Conservation (phyloP, 2,329 filamentous ascomycete species). For the Cladosporium phlei region DNA sequence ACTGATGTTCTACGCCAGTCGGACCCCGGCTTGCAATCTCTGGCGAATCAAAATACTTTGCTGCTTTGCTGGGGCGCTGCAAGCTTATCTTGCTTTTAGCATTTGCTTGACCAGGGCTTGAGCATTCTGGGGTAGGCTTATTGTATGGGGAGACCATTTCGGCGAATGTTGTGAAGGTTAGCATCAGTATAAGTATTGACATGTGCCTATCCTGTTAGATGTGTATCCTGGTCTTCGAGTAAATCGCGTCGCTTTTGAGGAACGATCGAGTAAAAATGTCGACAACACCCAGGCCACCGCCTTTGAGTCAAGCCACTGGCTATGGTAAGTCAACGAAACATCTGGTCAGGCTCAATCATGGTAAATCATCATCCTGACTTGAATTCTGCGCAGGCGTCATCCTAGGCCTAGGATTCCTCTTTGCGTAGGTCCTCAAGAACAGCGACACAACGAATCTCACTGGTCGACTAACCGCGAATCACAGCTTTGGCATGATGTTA, state of each 20-base stretch:
- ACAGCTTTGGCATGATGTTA: slow-evolving; percentile 61
- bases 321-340: slow-evolving; percentile 50
- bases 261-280: too few species aligned
- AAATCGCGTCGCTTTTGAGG: too few species aligned
- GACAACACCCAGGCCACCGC: slow-evolving; percentile 30
- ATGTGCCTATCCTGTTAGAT: too few species aligned
- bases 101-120: slow-evolving; percentile 8
- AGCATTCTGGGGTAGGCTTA: slow-evolving; percentile 6
- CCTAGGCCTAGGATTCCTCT: slow-evolving; percentile 66
- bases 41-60: slow-evolving; percentile 3
- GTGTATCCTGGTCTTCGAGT: too few species aligned
- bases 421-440: slow-evolving; percentile 52
- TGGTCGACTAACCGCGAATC: background rate
- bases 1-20: too few species aligned
- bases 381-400: slow-evolving; percentile 47
- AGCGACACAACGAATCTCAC: too few species aligned
- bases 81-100: slow-evolving; percentile 9
- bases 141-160: too few species aligned
- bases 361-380: background rate
- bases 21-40: slow-evolving; percentile 1
- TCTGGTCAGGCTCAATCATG: too few species aligned
- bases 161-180: too few species aligned
- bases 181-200: background rate
- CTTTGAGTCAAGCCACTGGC: slow-evolving; percentile 58
- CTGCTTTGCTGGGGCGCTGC: background rate